Percentiles rank a stretch among this genome's conserved stretches.
These are phyloP conservation scores for Phoenix dactylifera DNA, from an alignment of 176 grass and related monocot species.

Conservation along the genomic window DNA sequence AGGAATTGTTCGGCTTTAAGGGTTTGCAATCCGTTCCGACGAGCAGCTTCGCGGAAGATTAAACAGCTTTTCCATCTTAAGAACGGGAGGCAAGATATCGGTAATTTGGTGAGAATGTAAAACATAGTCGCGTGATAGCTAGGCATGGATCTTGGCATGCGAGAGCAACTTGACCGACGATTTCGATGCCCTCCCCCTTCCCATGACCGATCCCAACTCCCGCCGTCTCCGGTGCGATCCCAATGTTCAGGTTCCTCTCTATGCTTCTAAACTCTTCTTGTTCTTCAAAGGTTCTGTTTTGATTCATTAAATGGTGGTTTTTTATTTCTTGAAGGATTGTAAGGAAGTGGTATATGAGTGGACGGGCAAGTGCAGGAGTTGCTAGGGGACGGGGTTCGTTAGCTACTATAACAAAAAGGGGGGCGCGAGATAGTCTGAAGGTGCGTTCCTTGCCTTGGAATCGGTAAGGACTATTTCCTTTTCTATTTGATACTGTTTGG, in stretches of 20 bases:
- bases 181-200: constrained; percentile 68
- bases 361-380: constrained; percentile 93
- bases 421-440: constrained; percentile 92
- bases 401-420: constrained; percentile 87
- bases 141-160: too few species aligned
- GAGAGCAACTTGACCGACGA: constrained; percentile 60
- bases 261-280: too few species aligned
- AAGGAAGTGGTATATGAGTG: constrained; percentile 78
- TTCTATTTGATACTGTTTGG: background rate
- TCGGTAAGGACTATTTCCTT: constrained; percentile 41
- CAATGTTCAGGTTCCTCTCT: constrained; percentile 36
- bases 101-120: too few species aligned
- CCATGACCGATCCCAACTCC: constrained; percentile 57
- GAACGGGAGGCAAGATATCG: too few species aligned
- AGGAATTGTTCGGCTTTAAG: too few species aligned
- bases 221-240: constrained; percentile 70
- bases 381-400: constrained; percentile 84
- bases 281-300: too few species aligned
- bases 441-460: constrained; percentile 74
- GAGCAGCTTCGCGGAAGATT: too few species aligned
- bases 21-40: too few species aligned
- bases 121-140: too few species aligned
- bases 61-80: too few species aligned
- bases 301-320: background rate
- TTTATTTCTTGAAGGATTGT: constrained; percentile 51